phyloP scores from a whole-genome alignment of 495 filamentous ascomycete genomes.

The Lasiosphaeriaceae sp. region DNA sequence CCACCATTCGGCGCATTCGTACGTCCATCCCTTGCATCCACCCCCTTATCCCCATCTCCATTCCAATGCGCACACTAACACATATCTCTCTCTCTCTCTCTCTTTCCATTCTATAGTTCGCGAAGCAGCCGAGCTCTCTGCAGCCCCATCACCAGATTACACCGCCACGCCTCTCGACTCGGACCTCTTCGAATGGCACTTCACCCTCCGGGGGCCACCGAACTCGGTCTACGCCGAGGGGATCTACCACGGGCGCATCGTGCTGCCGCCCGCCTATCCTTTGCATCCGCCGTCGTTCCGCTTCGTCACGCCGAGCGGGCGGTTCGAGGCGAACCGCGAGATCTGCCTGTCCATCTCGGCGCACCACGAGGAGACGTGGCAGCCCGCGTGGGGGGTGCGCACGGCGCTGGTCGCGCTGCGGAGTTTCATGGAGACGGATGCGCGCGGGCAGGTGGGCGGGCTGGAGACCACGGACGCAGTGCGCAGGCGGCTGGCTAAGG shows the following conservation, averaged over 20 bases:
- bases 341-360: conserved; percentile 91
- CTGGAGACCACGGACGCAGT: conserved; percentile 65
- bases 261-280: conserved; percentile 83
- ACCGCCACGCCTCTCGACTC: conserved; percentile 75
- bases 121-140: conserved; percentile 80
- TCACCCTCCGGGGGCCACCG: conserved; percentile 90
- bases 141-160: conserved; percentile 73
- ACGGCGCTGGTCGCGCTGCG: conserved; percentile 69
- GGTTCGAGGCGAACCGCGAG: conserved; percentile 96
- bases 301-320: conserved; percentile 85
- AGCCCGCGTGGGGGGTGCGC: conserved; percentile 93
- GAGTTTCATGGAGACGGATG: conserved; percentile 71
- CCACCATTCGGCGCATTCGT: conserved; percentile 77
- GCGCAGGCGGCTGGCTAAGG: conserved; percentile 60
- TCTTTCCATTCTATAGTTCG: conserved; percentile 48
- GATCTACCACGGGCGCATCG: conserved; percentile 93
- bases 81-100: conserved; percentile 15
- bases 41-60: conserved; percentile 4
- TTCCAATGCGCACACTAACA: background rate
- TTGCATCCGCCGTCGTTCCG: conserved; percentile 88
- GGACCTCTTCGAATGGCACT: conserved; percentile 99
- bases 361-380: conserved; percentile 97
- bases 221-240: conserved; percentile 71
- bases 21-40: conserved; percentile 19
- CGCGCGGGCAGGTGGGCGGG: conserved; percentile 80